Base-by-base conservation (phyloP, 768 basidiomycete species). In the Termitomyces sp. region DNA sequence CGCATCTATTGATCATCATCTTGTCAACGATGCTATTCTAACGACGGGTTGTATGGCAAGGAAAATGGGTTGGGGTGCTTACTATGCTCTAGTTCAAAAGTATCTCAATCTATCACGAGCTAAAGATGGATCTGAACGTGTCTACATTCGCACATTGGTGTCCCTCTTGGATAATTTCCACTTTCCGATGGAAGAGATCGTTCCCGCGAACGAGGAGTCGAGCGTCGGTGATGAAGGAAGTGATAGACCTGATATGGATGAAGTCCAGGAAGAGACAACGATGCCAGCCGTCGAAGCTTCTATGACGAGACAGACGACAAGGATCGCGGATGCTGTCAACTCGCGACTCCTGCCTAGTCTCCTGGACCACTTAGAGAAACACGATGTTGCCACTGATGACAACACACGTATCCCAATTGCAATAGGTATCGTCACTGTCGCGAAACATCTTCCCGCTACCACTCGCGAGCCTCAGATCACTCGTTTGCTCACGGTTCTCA, bases 121-220 rank as follows among this genome's bases (percentile, higher is more conserved):
- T 30, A 94, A 89, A 70, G 83, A 85, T 50, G 78, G 78, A 17
- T 80, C 84, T 2, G 87, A 94, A 61, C 86, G 89, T 44, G 80
- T 91, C 11, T 91, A 87, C 67, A 80, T 97, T n/a, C 84, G 97
- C 33, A 77, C 89, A 0, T 76, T 98, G 23, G 90, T 97, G 1
- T 77, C 90, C 0, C 71, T 98, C 7, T 76, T 99, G 51, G 91
- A 96, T 65, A 85, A 85, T 64, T 99, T 98, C 75, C 89, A 91
- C 65, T 98, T 98, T 65, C 78, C 86, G 1, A 87, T 95, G 84
- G 85, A 87, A 49, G 80, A 86, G 21, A 62, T 68, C 0, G 71
- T 83, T 8, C 71, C 67, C 3, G 68, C 68, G 26, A 70, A 64
- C 15, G 68, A 66, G 4, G 67, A 62, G 0, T 67, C 67, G 21